Evolutionary conservation across 441 rosid genomes (phyloP), one percentile per base, ranked within the genome.

Genomic region (Mallotus repandus): DNA sequence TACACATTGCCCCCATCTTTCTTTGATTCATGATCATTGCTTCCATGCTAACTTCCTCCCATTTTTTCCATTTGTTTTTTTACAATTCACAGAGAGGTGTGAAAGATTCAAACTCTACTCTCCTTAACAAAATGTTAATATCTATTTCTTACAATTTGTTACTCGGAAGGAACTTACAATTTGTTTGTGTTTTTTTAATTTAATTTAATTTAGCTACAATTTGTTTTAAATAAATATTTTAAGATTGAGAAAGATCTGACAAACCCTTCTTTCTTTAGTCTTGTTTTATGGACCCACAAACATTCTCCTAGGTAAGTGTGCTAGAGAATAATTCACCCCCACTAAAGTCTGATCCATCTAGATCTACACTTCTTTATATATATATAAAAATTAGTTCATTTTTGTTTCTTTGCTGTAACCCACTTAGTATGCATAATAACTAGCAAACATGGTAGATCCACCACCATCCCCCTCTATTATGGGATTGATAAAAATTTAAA

Each of bases 301-400:
- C 91, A 88, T 89, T 90, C 92, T 84, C 86, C 86, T 90, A 68
- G 91, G 79, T 79, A 76, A 86, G 74, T 83, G 94, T 84, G 92
- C 79, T 9, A 19, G 62, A 83, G 93, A 84, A 89, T 89, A 81
- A 87, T 88, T 71, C 86, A 80, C 69, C 81, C 85, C 90, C n/a
- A 84, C 88, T 82, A 80, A 70, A 60, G 50, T 70, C 65, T 58
- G 76, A 75, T 79, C 66, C 75, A 73, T 81, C 79, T 75, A 68
- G 81, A 82, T 85, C 81, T 68, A 60, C 46, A 54, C 55, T 21
- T 48, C 59, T 38, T 69, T 57, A 16, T 63, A 21, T 18, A 75
- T 59, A 22, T 19, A 52, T 50, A n/a, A 35, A 49, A 65, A 66
- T 71, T 74, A 56, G 48, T 78, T 74, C 76, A 45, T 29, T 69